Conservation (phyloP, 164 flowering plant species). For the Saururus chinensis region DNA sequence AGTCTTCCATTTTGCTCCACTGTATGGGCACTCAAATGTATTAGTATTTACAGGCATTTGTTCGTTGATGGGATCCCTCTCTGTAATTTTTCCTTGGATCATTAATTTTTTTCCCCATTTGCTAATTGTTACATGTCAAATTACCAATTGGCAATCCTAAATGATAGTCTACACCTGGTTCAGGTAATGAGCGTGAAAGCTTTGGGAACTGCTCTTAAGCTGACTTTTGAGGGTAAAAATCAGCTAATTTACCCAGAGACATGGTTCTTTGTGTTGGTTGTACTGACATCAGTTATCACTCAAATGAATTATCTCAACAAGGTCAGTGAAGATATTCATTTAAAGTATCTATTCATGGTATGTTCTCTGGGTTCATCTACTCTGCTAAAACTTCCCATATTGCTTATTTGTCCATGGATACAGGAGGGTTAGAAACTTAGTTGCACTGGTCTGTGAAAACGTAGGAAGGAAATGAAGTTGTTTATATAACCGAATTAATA, state of each 20-base stretch:
- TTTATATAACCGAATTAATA: background rate
- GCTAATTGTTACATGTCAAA: background rate
- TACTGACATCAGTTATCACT: constrained; percentile 55
- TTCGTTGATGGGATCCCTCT: constrained; percentile 83
- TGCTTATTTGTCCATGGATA: background rate
- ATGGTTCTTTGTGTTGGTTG: constrained; percentile 62
- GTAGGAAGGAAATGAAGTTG: background rate
- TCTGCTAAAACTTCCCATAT: background rate
- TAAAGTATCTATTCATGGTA: background rate
- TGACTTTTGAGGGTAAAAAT: constrained; percentile 63
- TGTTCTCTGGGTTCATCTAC: background rate
- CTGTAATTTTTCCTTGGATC: constrained; percentile 32
- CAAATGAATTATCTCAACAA: constrained; percentile 76
- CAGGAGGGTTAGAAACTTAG: background rate
- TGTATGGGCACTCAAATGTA: constrained; percentile 78
- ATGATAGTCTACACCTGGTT: constrained; percentile 4
- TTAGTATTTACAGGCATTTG: constrained; percentile 85
- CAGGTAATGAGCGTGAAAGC: constrained; percentile 89
- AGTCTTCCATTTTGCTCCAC: constrained; percentile 76
- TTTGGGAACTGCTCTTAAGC: constrained; percentile 73
- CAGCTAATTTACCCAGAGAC: constrained; percentile 72
- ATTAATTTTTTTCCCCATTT: too few relatives aligned
- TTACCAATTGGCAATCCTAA: background rate
- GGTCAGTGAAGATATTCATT: constrained; percentile 18
- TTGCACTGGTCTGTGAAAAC: background rate